Base-by-base conservation (phyloP, 176 grass and related monocot genomes). In the Coix lacrymajobi region DNA sequence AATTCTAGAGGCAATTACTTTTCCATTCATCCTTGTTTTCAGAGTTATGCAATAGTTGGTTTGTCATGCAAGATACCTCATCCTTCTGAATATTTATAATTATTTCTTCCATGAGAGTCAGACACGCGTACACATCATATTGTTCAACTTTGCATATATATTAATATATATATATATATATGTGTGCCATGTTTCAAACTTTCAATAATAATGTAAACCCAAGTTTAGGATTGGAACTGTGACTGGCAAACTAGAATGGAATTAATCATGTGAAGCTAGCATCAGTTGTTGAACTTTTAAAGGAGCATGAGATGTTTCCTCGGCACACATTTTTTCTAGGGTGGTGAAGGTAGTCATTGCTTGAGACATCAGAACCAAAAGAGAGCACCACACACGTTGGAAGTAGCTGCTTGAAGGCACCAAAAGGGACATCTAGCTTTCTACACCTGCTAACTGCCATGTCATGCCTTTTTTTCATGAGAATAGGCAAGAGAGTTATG, bases 21-120 rank as follows among this genome's bases (percentile, higher is more conserved):
- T 68, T 69, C 24, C 28, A 28, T 70, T 63, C 77, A 81, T 33
- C 41, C 87, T 85, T 45, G 71, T 81, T 85, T 89, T 77, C 83
- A 64, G 78, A 71, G 77, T 85, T 76, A 22, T 75, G 31, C 39
- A 69, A n/a, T 5, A 39, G 32, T 12, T 60, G 22, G 17, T 67
- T 49, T 66, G 30, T 52, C 63, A 80, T 84, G 60, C 30, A 74
- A n/a, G n/a, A 79, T 54, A 64, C 26, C 11, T 25, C 34, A 34
- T 24, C 14, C 44, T 48, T 74, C 29, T 66, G 67, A 79, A 67
- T 3, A 84, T 38, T 75, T 41, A 67, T 3, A 84, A 31, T 75
- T 41, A 1, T 60, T 60, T 60, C 65, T 46, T 75, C 39, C 33
- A 73, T 68, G 73, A 26, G 49, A 46, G 66, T 31, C 81, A 60